phyloP scores from a whole-genome alignment of 2,329 filamentous ascomycete species.

The Fusarium euwallaceae region DNA sequence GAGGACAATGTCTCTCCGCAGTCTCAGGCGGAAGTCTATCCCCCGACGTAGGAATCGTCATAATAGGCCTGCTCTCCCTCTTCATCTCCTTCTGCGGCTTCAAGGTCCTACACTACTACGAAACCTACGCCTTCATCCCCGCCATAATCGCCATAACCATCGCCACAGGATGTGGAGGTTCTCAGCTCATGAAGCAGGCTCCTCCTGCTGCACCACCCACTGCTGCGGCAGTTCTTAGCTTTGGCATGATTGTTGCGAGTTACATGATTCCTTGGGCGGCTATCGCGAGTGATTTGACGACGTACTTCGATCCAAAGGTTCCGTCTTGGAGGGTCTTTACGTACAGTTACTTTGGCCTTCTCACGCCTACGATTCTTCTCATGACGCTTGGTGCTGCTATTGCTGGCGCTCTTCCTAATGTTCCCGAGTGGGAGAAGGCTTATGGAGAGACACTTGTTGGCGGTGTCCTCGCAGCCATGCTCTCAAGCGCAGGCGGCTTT shows the following conservation, averaged over 20 bases:
- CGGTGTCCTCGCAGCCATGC: constrained; percentile 71
- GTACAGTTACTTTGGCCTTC: constrained; percentile 69
- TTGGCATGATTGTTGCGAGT: constrained; percentile 71
- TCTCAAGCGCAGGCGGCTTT: constrained; percentile 69
- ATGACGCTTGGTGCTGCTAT: constrained; percentile 76
- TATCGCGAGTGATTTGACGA: constrained; percentile 71
- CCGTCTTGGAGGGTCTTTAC: constrained; percentile 65
- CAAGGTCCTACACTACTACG: constrained; percentile 67
- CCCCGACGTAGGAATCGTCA: constrained; percentile 70
- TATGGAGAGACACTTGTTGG: constrained; percentile 68
- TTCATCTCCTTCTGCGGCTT: constrained; percentile 74
- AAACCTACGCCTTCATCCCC: constrained; percentile 69
- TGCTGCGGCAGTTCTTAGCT: constrained; percentile 64
- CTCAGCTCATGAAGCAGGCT: constrained; percentile 62
- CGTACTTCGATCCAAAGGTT: constrained; percentile 70
- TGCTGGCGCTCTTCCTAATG: constrained; percentile 68
- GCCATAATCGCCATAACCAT: constrained; percentile 68
- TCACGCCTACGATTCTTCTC: constrained; percentile 67
- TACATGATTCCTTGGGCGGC: constrained; percentile 74
- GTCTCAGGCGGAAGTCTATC: constrained; percentile 63
- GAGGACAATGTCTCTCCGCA: constrained; percentile 70
- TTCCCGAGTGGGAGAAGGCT: constrained; percentile 65
- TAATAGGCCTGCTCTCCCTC: constrained; percentile 69
- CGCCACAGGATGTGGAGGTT: constrained; percentile 66
- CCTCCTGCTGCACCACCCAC: constrained; percentile 55